These are phyloP conservation scores for Candida berthetii DNA, from an alignment of 805 yeast genomes.

Conservation along the genomic window DNA sequence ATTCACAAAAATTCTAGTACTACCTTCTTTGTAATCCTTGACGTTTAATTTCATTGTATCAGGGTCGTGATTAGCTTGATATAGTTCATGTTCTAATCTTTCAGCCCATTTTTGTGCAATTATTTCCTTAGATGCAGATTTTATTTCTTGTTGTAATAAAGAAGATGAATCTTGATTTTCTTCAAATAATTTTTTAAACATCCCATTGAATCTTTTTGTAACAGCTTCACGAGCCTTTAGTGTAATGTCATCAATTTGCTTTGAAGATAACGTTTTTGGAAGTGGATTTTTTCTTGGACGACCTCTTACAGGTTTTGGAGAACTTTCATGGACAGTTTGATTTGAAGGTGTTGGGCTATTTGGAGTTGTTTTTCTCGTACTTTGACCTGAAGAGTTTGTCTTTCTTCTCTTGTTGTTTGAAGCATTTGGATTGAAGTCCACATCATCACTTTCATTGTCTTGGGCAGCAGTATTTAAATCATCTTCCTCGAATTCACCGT, in stretches of 20 bases:
- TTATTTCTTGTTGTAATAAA: conserved; percentile 16
- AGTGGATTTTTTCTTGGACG: neutral
- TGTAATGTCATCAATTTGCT: conserved; percentile 8
- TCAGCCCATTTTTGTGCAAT: conserved; percentile 40
- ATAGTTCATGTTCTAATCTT: conserved; percentile 46
- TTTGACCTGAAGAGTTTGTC: neutral
- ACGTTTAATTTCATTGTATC: conserved; percentile 15
- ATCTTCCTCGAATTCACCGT: conserved; percentile 4
- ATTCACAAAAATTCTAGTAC: conserved; percentile 61
- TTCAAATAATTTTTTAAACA: conserved; percentile 39
- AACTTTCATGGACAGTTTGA: no score
- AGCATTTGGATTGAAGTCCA: neutral
- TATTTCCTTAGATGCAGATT: conserved; percentile 14
- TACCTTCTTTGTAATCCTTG: conserved; percentile 51
- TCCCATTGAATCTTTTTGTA: conserved; percentile 42
- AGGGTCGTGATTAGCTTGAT: conserved; percentile 26
- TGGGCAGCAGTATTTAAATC: conserved; percentile 6
- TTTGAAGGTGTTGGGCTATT: conserved; percentile 35
- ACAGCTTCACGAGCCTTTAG: conserved; percentile 26
- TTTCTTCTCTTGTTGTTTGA: neutral
- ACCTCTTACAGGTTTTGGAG: neutral
- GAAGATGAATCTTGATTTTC: conserved; percentile 23
- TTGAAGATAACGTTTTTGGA: conserved; percentile 2
- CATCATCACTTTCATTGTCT: conserved; percentile 3
- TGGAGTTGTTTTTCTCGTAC: conserved; percentile 28